These are phyloP conservation scores for Gamsiella multidivaricata DNA, from an alignment of 192 early-diverging fungal species.

Conservation along the genomic window DNA sequence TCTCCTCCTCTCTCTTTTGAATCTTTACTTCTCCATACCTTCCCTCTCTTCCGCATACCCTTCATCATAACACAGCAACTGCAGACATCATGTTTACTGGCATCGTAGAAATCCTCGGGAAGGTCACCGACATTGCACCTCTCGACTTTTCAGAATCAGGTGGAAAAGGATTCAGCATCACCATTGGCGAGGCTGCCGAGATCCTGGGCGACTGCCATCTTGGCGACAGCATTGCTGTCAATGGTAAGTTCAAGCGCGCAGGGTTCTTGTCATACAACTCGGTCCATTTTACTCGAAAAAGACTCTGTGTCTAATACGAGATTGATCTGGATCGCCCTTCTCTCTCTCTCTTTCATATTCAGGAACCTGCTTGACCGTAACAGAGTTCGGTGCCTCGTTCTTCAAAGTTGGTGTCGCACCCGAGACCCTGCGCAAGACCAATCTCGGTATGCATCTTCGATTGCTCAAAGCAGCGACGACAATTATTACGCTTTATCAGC, in stretches of 20 bases:
- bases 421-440: constrained; percentile 93
- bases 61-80: neutral
- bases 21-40: neutral
- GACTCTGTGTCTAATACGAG: neutral
- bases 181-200: constrained; percentile 72
- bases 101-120: constrained; percentile 94
- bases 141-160: constrained; percentile 82
- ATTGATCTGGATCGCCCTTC: neutral
- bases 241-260: too few species aligned
- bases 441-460: constrained; percentile 74
- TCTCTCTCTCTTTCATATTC: neutral
- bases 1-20: neutral
- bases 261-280: too few species aligned
- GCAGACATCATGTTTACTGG: constrained; percentile 90
- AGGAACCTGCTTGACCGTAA: constrained; percentile 97
- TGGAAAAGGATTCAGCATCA: constrained; percentile 89
- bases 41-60: neutral
- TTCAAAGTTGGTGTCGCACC: constrained; percentile 96
- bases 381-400: constrained; percentile 80
- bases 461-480: neutral
- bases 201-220: constrained; percentile 88
- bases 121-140: constrained; percentile 70
- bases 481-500: too few species aligned
- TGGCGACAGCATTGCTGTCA: constrained; percentile 94
- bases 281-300: neutral